A percentile compares a stretch with the other conserved stretches of the same genome.
phyloP scores from a whole-genome alignment of 2,329 filamentous ascomycete species.

The Cladophialophora carrionii region DNA sequence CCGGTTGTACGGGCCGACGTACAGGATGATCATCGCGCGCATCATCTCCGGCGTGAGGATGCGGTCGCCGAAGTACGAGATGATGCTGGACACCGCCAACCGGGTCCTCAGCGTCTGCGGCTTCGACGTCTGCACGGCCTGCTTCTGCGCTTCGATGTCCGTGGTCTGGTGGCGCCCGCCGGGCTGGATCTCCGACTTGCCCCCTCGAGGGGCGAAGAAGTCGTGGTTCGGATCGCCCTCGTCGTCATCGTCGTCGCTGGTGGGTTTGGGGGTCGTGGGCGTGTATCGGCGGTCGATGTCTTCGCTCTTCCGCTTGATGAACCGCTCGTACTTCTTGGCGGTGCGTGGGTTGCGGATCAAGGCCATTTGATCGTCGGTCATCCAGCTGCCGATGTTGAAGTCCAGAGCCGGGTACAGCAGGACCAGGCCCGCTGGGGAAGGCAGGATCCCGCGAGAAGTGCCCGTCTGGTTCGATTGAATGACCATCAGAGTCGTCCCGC shows the following conservation, averaged over 20 bases:
- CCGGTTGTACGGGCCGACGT: constrained; percentile 89
- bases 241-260: constrained; percentile 68
- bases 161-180: constrained; percentile 38
- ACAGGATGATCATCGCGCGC: constrained; percentile 97
- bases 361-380: constrained; percentile 97
- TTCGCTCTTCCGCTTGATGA: constrained; percentile 81
- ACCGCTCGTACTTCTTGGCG: constrained; percentile 66
- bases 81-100: constrained; percentile 94
- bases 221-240: constrained; percentile 45
- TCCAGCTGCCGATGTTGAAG: constrained; percentile 98
- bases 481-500: constrained; percentile 84
- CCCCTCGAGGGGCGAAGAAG: constrained; percentile 40
- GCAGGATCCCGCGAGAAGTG: constrained; percentile 62
- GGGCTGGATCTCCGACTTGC: constrained; percentile 38
- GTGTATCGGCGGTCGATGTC: constrained; percentile 68
- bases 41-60: constrained; percentile 97
- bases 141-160: constrained; percentile 44
- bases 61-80: constrained; percentile 96
- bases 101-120: constrained; percentile 69
- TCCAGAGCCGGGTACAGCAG: constrained; percentile 89
- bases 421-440: constrained; percentile 76
- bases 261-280: constrained; percentile 76
- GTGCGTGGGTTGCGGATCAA: constrained; percentile 75
- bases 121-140: constrained; percentile 45
- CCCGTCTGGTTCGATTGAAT: constrained; percentile 65